Conservation (phyloP, 2,329 filamentous ascomycete genomes). For the Penicillium fuscoglaucum region DNA sequence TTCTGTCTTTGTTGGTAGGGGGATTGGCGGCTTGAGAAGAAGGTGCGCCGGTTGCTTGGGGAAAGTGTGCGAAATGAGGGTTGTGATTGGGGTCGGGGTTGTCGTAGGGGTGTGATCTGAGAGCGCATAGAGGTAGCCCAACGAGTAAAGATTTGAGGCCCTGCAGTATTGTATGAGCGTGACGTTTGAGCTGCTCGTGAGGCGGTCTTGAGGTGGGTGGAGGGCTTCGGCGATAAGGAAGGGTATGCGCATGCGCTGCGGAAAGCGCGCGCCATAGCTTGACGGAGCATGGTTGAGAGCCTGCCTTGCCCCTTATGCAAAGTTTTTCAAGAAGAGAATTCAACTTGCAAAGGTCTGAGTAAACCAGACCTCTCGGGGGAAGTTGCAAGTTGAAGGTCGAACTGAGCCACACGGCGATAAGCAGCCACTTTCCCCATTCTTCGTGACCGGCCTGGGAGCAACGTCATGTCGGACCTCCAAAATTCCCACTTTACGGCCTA, state of each 20-base stretch:
- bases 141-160: neutral
- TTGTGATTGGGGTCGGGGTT: neutral
- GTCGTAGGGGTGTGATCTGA: neutral
- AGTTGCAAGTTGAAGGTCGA: neutral
- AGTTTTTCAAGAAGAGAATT: neutral
- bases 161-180: neutral
- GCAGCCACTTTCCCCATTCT: neutral
- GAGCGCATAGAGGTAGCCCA: neutral
- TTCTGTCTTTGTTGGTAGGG: constrained; percentile 15
- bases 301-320: neutral
- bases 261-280: constrained; percentile 4
- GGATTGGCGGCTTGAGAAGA: constrained; percentile 6
- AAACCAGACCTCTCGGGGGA: neutral
- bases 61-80: neutral
- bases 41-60: constrained; percentile 8
- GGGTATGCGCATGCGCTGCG: constrained; percentile 1
- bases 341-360: neutral
- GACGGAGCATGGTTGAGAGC: neutral
- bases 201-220: neutral
- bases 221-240: constrained; percentile 5
- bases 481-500: neutral
- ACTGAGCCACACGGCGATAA: constrained; percentile 1
- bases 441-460: neutral
- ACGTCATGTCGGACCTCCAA: neutral
- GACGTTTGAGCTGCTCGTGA: neutral